Percentiles rank a stretch among this genome's conserved stretches.
These are phyloP conservation scores for Candida sp. DNA, from an alignment of 1,139 yeast genomes.

Conservation along the genomic window DNA sequence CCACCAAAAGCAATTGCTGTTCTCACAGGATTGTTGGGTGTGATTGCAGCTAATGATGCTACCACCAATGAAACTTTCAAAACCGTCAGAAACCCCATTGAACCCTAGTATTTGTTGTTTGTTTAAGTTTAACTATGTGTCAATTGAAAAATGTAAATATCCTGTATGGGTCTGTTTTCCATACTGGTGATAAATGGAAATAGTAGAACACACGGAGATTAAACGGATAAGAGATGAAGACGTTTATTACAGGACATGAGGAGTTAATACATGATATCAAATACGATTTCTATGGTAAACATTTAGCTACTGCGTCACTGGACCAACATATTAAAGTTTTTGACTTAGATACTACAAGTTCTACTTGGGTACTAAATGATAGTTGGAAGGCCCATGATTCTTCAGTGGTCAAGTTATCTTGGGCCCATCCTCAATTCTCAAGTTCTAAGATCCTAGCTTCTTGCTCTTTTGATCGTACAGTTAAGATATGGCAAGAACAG, in stretches of 20 bases:
- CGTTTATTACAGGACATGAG: slow-evolving; percentile 86
- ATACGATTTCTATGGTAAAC: slow-evolving; percentile 86
- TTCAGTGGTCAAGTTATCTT: slow-evolving; percentile 72
- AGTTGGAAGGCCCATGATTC: slow-evolving; percentile 97
- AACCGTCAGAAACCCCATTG: slow-evolving; percentile 7
- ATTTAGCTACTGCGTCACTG: slow-evolving; percentile 87
- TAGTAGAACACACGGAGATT: no score
- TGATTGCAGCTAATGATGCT: slow-evolving; percentile 16
- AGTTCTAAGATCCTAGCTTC: slow-evolving; percentile 71
- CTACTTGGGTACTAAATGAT: slow-evolving; percentile 76
- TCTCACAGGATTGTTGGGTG: slow-evolving; percentile 34
- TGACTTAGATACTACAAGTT: slow-evolving; percentile 55
- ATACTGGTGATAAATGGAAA: no score
- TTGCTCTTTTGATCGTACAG: slow-evolving; percentile 86
- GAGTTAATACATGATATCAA: slow-evolving; percentile 87
- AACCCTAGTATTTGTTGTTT: neutral
- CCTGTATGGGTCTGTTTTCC: neutral
- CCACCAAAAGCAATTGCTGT: slow-evolving; percentile 66
- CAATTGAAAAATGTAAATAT: neutral
- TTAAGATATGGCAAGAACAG: slow-evolving; percentile 89
- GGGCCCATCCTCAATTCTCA: slow-evolving; percentile 96
- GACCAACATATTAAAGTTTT: slow-evolving; percentile 91
- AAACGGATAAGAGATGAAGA: slow-evolving; percentile 33
- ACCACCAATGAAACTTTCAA: slow-evolving; percentile 14
- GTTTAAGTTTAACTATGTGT: neutral